phyloP scores from a whole-genome alignment of 176 grass and related monocot species.

The Triticum aestivum region IWGSC_CS_RefSeq_v2.1 NC_057807.1:270201372-270201871 shows the following conservation, averaged over 20 bases:
- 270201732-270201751: constrained; percentile 33
- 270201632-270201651: neutral
- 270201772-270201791: constrained; percentile 72
- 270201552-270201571: neutral
- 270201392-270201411: neutral
- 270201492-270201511: neutral
- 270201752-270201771: constrained; percentile 34
- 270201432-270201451: constrained; percentile 17
- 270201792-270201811: constrained; percentile 71
- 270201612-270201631: constrained; percentile 12
- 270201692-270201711: neutral
- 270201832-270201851: constrained; percentile 55
- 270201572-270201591: constrained; percentile 2
- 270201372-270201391: neutral
- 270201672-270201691: neutral
- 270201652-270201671: neutral
- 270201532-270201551: neutral
- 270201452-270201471: neutral
- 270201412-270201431: constrained; percentile 22
- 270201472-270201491: neutral
- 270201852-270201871: constrained; percentile 73
- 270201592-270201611: neutral
- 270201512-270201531: constrained; percentile 7
- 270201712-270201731: neutral
- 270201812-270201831: constrained; percentile 40